phyloP scores from a whole-genome alignment of 805 yeast genomes.

The Lachancea sp. region DNA sequence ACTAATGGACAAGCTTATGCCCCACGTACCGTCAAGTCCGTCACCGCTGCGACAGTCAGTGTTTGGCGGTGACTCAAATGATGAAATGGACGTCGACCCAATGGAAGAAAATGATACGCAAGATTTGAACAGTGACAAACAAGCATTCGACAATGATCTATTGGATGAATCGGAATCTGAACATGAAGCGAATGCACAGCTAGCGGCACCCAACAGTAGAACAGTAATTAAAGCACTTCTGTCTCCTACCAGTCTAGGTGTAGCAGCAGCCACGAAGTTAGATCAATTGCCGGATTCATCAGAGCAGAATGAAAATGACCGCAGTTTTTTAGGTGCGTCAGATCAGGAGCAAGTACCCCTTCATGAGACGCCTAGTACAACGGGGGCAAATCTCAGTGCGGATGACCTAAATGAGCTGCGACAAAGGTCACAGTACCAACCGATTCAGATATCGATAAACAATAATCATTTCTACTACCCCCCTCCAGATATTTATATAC shows the following conservation, averaged over 20 bases:
- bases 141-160: slow-evolving; percentile 6
- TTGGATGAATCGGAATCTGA: slow-evolving; percentile 10
- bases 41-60: slow-evolving; percentile 15
- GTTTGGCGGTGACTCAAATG: slow-evolving; percentile 11
- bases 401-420: slow-evolving; percentile 13
- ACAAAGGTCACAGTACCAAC: slow-evolving; percentile 13
- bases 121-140: background rate
- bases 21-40: slow-evolving; percentile 15
- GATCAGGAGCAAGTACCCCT: background rate
- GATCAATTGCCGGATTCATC: slow-evolving; percentile 12
- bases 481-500: slow-evolving; percentile 16
- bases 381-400: background rate
- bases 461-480: slow-evolving; percentile 24
- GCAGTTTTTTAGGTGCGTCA: background rate
- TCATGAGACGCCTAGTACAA: background rate
- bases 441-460: slow-evolving; percentile 27
- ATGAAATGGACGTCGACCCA: slow-evolving; percentile 20
- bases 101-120: background rate
- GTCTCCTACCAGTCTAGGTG: slow-evolving; percentile 29
- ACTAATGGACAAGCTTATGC: slow-evolving; percentile 15
- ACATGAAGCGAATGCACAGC: background rate
- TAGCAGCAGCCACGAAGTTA: slow-evolving; percentile 25
- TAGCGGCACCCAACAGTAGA: slow-evolving; percentile 9
- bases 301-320: background rate
- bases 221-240: slow-evolving; percentile 21